Base-by-base conservation (phyloP, 345 rosid species). In the Excoecaria cochinchinensis region DNA sequence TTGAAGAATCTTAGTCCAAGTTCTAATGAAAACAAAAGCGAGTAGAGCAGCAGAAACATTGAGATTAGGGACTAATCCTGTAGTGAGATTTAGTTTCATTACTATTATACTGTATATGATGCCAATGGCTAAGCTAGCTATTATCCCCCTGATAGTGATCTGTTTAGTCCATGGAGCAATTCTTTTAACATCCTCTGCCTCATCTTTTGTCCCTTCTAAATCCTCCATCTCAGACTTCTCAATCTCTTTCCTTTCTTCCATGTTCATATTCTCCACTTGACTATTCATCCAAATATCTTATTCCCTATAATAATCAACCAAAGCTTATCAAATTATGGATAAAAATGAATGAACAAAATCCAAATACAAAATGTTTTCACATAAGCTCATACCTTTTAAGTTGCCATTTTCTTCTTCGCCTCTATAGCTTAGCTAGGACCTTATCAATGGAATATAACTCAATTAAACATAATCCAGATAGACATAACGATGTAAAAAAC, bases 1-100 rank as follows among this genome's bases (percentile, higher is more conserved):
- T 3, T 90, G 88, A 9, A 93, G 87, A 69, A 95, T 77, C 76
- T 89, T 87, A 31, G 98, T 90, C 98, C 99, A 93, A 0, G 95
- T 82, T 79, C 81, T 88, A 52, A 95, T 74, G 68, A 91, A 82
- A 36, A 95, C 92, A 65, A 86, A 93, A 24, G 92, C 97, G 0
- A 95, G 82, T 0, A 95, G 93, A 62, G 99, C 99, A 39, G 97
- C 97, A 50, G 99, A 95, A 83, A 95, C 97, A 62, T 95, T 95
- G 70, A 95, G 92, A 78, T 93, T 95, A 10, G 99, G 99, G 44
- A 95, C 97, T 44, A 95, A 81, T 17, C 98, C 99, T 8, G 99
- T 93, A 19, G 97, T 95, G 13, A 95, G 90, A 72, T 91, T 95
- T 63, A 95, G 89, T 83, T 95, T 95, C 86, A 79, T 88, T 46